Evolutionary conservation across 1,284 basidiomycete genomes (phyloP).

Genomic region (Tremellales sp.): DNA sequence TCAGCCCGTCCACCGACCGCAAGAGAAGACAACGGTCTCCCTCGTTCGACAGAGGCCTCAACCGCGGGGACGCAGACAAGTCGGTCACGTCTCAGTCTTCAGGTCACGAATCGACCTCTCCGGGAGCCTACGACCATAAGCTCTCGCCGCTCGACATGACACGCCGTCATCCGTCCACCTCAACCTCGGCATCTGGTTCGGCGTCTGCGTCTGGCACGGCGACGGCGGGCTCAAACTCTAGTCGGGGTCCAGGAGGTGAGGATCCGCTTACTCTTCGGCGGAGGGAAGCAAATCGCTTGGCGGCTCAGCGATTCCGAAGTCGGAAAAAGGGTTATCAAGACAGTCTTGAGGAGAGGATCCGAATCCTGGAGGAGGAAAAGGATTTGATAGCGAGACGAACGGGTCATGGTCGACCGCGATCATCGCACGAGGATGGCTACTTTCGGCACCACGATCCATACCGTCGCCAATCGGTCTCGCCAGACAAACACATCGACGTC

Average conservation of each 20-base stretch:
- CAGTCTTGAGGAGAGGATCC: conserved; percentile 36
- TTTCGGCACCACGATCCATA: background rate
- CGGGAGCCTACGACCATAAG: too few relatives aligned
- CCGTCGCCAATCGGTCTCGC: conserved; percentile 6
- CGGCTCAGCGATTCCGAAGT: conserved; percentile 42
- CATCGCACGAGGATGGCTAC: background rate
- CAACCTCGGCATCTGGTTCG: background rate
- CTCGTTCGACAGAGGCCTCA: too few relatives aligned
- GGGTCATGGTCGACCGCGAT: conserved; percentile 7
- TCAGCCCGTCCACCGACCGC: too few relatives aligned
- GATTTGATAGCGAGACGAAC: conserved; percentile 21
- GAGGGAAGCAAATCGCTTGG: conserved; percentile 42
- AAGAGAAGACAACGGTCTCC: too few relatives aligned
- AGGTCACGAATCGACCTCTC: too few relatives aligned
- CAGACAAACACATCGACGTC: conserved; percentile 15
- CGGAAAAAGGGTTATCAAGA: conserved; percentile 46
- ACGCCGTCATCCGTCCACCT: conserved; percentile 1
- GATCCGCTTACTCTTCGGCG: conserved; percentile 27
- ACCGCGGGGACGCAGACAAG: too few relatives aligned
- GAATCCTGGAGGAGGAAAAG: conserved; percentile 32
- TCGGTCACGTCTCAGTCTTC: too few relatives aligned
- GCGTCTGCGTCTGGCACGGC: background rate
- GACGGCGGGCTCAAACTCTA: background rate
- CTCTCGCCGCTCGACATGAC: too few relatives aligned
- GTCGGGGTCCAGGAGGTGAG: conserved; percentile 4